phyloP scores from a whole-genome alignment of 192 early-diverging fungal genomes.

The Linnemannia exigua region DNA sequence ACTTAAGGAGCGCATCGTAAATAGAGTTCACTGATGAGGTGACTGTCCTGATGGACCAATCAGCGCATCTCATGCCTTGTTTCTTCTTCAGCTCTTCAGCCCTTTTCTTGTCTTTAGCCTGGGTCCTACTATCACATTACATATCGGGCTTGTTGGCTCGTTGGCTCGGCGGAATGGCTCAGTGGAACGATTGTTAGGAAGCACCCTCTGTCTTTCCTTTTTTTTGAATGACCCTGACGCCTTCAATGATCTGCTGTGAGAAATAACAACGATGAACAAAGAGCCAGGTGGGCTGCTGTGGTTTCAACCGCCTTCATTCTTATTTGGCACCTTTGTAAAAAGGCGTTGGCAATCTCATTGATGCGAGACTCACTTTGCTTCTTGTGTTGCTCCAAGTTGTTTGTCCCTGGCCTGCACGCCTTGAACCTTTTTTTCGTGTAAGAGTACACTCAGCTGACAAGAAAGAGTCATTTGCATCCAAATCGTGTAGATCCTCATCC shows the following conservation, averaged over 20 bases:
- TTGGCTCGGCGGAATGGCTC: background rate
- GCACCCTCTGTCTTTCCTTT: background rate
- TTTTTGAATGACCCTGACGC: too few species aligned
- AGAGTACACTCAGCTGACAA: background rate
- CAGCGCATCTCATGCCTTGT: background rate
- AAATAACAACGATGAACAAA: too few species aligned
- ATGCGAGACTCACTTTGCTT: background rate
- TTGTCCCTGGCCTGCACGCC: background rate
- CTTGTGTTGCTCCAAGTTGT: background rate
- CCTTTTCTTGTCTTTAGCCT: background rate
- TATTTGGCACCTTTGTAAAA: too few species aligned
- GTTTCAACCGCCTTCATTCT: too few species aligned
- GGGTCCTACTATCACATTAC: background rate
- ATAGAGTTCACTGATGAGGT: background rate
- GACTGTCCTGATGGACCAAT: constrained; percentile 7
- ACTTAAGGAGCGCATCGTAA: background rate
- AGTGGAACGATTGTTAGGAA: background rate
- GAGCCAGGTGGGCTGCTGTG: too few species aligned
- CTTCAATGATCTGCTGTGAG: too few species aligned
- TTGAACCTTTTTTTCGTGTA: background rate
- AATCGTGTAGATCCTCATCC: background rate
- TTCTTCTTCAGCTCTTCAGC: too few species aligned
- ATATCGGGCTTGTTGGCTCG: background rate
- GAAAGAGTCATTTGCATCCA: constrained; percentile 6
- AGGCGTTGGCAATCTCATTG: too few species aligned